Conservation (phyloP, 176 grass and related monocot genomes). For the Triticum dicoccoides region DNA sequence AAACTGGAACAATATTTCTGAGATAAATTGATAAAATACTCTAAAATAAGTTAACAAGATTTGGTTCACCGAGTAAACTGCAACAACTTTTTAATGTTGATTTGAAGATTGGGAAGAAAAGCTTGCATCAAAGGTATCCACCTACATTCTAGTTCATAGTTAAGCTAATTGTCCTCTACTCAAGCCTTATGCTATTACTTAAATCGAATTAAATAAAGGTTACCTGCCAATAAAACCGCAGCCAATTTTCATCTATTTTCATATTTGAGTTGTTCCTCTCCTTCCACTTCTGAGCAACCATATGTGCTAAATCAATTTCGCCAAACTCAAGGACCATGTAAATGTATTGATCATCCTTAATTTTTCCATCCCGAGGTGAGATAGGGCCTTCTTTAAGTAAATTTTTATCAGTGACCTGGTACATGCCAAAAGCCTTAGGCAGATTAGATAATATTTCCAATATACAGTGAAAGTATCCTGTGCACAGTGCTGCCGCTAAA, state of each 20-base stretch:
- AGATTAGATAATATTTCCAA: conserved; percentile 12
- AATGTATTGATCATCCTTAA: conserved; percentile 81
- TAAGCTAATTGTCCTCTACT: conserved; percentile 5
- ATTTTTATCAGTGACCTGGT: conserved; percentile 84
- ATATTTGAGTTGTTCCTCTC: conserved; percentile 44
- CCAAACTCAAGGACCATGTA: conserved; percentile 98
- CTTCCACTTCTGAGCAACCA: conserved; percentile 89
- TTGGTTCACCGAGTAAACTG: neutral
- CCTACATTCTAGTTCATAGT: neutral
- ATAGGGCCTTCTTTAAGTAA: conserved; percentile 57
- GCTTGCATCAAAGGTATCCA: conserved; percentile 7
- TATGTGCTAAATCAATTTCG: conserved; percentile 95
- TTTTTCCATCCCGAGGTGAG: conserved; percentile 65
- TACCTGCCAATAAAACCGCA: conserved; percentile 99
- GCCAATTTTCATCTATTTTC: conserved; percentile 92
- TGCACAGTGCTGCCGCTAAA: neutral
- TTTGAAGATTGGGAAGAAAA: neutral
- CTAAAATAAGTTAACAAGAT: neutral
- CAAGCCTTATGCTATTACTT: conserved; percentile 5
- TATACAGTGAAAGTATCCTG: conserved; percentile 15
- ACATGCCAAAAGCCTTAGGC: conserved; percentile 38
- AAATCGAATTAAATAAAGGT: conserved; percentile 9
- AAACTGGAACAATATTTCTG: neutral
- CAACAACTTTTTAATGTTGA: neutral
- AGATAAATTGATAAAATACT: neutral